Conservation (phyloP, 805 yeast species). For the Candida patagonica region DNA sequence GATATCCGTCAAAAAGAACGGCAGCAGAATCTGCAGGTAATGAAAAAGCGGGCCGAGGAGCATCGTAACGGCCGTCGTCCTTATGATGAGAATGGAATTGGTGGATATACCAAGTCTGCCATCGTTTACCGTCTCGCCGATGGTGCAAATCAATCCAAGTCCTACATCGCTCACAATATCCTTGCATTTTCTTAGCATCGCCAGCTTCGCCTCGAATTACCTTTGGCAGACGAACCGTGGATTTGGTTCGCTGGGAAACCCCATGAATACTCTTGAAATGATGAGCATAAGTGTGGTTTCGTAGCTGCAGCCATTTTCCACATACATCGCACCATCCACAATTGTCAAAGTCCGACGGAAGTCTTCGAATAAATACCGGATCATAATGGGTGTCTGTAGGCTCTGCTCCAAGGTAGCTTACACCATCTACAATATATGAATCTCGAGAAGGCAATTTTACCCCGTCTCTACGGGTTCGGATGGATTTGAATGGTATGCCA, state of each 20-base stretch:
- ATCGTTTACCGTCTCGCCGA: slow-evolving; percentile 12
- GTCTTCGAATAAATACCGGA: slow-evolving; percentile 13
- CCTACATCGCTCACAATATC: slow-evolving; percentile 12
- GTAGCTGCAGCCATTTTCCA: slow-evolving; percentile 14
- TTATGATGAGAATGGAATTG: slow-evolving; percentile 16
- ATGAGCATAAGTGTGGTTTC: slow-evolving; percentile 39
- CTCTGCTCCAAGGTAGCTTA: slow-evolving; percentile 14
- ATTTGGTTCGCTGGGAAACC: slow-evolving; percentile 21
- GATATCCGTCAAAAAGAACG: too few species aligned
- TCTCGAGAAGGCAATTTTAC: slow-evolving; percentile 7
- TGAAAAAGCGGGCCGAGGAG: too few species aligned
- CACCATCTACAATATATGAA: slow-evolving; percentile 9
- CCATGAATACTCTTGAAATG: slow-evolving; percentile 37
- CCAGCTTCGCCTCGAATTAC: slow-evolving; percentile 11
- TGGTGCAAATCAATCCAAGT: slow-evolving; percentile 15
- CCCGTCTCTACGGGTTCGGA: slow-evolving; percentile 6
- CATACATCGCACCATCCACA: slow-evolving; percentile 17
- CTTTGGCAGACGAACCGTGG: slow-evolving; percentile 9
- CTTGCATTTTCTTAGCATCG: slow-evolving; percentile 13
- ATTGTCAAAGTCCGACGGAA: slow-evolving; percentile 14
- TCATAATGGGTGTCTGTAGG: slow-evolving; percentile 14
- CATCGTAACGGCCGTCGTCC: too few species aligned
- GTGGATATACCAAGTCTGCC: slow-evolving; percentile 18
- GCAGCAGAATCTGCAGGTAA: too few species aligned
- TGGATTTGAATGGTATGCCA: slow-evolving; percentile 13